Conservation (phyloP, 345 rosid genomes). For the Eucalyptus cloeziana region DNA sequence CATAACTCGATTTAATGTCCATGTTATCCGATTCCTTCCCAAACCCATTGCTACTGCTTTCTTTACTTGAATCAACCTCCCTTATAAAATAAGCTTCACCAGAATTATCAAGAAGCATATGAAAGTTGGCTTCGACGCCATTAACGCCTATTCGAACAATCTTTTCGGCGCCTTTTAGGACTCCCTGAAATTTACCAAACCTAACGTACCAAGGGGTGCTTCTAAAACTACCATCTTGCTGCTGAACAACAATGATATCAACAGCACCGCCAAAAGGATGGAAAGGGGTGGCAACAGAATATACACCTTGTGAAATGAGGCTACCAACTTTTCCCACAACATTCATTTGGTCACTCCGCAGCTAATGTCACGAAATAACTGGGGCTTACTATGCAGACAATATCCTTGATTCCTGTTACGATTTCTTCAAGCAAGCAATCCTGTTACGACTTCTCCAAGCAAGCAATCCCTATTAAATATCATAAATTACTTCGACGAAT, state of each 20-base stretch:
- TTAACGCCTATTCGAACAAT: conserved; percentile 67
- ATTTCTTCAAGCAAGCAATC: neutral
- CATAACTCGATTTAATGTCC: conserved; percentile 4
- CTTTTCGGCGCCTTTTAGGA: conserved; percentile 81
- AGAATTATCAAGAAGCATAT: conserved; percentile 87
- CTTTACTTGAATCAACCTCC: conserved; percentile 48
- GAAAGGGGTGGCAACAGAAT: conserved; percentile 89
- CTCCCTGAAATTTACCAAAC: conserved; percentile 95
- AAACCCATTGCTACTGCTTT: conserved; percentile 3
- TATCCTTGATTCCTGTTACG: neutral
- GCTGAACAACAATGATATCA: conserved; percentile 84
- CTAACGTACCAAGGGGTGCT: conserved; percentile 93
- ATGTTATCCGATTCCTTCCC: conserved; percentile 1
- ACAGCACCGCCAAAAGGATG: conserved; percentile 98
- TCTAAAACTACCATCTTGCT: conserved; percentile 70
- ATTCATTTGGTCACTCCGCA: conserved; percentile 41
- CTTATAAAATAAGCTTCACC: conserved; percentile 85
- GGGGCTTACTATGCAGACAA: neutral
- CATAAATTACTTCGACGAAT: neutral
- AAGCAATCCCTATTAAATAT: neutral
- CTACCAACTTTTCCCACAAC: conserved; percentile 88
- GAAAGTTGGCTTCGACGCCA: conserved; percentile 68
- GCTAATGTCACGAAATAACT: neutral
- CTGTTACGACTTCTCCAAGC: neutral
- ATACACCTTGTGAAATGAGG: conserved; percentile 72